Base-by-base conservation (phyloP, 2,329 filamentous ascomycete genomes). In the Ilyonectria sp. region DNA sequence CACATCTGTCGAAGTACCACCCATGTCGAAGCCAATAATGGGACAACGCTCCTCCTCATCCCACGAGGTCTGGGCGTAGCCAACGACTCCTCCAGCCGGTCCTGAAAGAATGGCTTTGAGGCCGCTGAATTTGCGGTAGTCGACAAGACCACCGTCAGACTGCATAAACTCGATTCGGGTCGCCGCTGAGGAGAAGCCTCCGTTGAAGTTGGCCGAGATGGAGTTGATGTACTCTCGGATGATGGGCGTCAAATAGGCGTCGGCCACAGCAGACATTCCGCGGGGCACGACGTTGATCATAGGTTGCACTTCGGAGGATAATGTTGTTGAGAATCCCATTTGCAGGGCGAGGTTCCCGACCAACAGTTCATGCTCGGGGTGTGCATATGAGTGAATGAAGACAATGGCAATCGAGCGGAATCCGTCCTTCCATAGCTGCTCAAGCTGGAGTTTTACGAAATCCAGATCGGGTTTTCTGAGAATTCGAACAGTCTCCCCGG, bases 1-100 rank as follows among this genome's bases (percentile, higher is more conserved):
- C 15, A 93, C 91, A 74, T 94, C 91, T 2, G 91, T 94, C 58
- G 88, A 91, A 2, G 91, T 93, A 11, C 91, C 92, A 7, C 91
- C 75, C 72, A 71, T 57, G 26, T 57, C 54, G 40, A 57, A 57
- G 26, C 54, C 54, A 21, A 57, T 57, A 21, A 57, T 46, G 40
- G 33, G 2, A 33, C 33, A 19, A 5, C 40, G 37, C 19, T 49
- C 29, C 26, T 60, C 31, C 29, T 26, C 19, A n/a, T 60, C 54
- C 54, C 7, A 43, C 11, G 10, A 37, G 4, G 63, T 54, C 23
- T 50, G 33, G 15, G 35, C 17, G 8, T 52, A 49, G 29, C 40
- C 54, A 17, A 57, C 54, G 23, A 57, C 54, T 15, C 54, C 54
- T 29, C 37, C 54, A 5, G 54, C 54, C 7, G 54, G 54, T 0